Evolutionary conservation across 2,329 filamentous ascomycete species (phyloP).

Genomic region (Trichoderma cornu-damae): DNA sequence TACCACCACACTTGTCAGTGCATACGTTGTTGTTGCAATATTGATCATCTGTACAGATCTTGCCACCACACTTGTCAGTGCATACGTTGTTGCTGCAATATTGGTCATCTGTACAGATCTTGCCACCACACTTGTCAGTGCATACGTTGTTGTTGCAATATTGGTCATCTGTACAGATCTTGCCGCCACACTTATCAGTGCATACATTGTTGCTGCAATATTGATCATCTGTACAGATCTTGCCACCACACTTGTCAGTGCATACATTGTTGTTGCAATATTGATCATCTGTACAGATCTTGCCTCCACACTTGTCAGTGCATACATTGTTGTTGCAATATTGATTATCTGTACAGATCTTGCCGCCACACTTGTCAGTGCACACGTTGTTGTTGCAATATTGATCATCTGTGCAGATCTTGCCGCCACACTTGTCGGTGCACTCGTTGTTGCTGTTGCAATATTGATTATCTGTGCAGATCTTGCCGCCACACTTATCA

Average conservation of each 20-base stretch:
- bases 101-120: no score
- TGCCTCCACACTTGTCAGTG: neutral
- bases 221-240: neutral
- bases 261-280: neutral
- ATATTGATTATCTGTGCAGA: neutral
- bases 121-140: no score
- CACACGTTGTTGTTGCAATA: neutral
- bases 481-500: neutral
- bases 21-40: no score
- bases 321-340: neutral
- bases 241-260: neutral
- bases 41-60: no score
- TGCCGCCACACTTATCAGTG: no score
- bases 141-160: no score
- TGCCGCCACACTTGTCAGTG: neutral
- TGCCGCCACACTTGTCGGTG: neutral
- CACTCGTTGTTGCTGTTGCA: neutral
- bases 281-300: neutral
- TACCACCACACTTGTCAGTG: no score
- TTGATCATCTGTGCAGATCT: neutral
- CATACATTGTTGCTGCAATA: neutral
- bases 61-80: no score
- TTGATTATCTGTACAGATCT: neutral
- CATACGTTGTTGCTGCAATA: no score
- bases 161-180: no score